Evolutionary conservation across 179 eudicot genomes (phyloP).

Genomic region (Patellifolia procumbens): DNA sequence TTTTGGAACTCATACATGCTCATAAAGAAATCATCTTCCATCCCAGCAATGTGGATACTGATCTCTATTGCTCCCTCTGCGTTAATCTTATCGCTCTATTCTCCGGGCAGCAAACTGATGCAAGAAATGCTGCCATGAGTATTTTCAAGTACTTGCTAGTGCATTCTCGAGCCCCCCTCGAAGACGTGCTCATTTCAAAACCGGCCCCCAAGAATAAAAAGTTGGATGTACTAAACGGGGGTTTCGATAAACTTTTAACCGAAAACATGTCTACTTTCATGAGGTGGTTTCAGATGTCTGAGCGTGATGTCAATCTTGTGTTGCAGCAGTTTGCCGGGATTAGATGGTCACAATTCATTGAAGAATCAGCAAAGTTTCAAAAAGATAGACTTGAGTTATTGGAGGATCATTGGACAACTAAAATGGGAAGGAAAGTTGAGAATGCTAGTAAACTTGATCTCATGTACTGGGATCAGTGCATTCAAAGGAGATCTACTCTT

Average conservation of each 20-base stretch:
- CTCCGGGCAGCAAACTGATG: conserved; percentile 54
- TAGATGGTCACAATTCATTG: conserved; percentile 82
- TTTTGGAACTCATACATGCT: conserved; percentile 80
- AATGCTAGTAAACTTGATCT: conserved; percentile 53
- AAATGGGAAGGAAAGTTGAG: conserved; percentile 58
- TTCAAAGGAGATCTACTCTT: conserved; percentile 67
- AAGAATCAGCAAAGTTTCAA: conserved; percentile 69
- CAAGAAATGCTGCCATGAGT: conserved; percentile 59
- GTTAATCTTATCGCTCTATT: conserved; percentile 70
- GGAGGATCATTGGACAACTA: conserved; percentile 76
- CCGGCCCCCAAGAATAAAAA: conserved; percentile 59
- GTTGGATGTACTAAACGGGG: conserved; percentile 76
- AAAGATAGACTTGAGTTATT: conserved; percentile 65
- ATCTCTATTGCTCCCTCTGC: conserved; percentile 73
- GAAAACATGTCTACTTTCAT: conserved; percentile 62
- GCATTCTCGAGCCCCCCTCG: conserved; percentile 76
- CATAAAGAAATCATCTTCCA: conserved; percentile 77
- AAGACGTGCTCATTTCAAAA: conserved; percentile 73
- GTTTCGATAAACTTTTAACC: conserved; percentile 77
- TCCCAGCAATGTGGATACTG: conserved; percentile 68
- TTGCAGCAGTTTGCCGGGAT: conserved; percentile 76
- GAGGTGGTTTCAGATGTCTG: conserved; percentile 69
- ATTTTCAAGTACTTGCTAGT: conserved; percentile 72
- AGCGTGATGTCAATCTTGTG: conserved; percentile 56
- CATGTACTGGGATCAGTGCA: conserved; percentile 67